Base-by-base conservation (phyloP, 208 protist species). In the Acanthamoeba healyi region DNA sequence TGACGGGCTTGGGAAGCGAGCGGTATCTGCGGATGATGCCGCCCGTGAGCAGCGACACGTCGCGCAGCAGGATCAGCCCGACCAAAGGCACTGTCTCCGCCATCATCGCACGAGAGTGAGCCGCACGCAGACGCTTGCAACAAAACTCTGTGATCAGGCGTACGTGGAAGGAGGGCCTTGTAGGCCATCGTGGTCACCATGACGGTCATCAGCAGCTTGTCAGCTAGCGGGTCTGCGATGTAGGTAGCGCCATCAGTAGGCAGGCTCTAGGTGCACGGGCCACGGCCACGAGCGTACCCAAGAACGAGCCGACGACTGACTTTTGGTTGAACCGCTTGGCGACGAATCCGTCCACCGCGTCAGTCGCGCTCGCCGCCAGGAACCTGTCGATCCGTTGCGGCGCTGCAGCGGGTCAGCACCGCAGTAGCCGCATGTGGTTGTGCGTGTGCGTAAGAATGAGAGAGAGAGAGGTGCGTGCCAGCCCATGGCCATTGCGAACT, bases 131-230 rank as follows among this genome's bases (percentile, higher is more conserved):
- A 10, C 17, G 46, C 46, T 15, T 19, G 46, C 4, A 10, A 51
- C 46, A 51, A 51, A 12, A 15, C 0, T 19, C 46, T 32, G 7
- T 4, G 51, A 58, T 58, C 51, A 9, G 7, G 29, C 58, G 58
- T 65, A 65, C 58, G 1, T 34, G 58, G 58, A 22, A 65, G 58
- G 29, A 65, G 58, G 58, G 58, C 58, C 58, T 65, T 65, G 58
- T 65, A 65, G n/a, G 58, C 58, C 58, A 65, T 65, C 14, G 58
- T 65, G n/a, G 58, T 65, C 58, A 65, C 58, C 58, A 65, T 65
- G 58, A 65, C 29, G 7, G 58, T 65, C 58, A 65, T 65, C 58
- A 65, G 19, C 58, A 65, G 19, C n/a, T 65, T 65, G n/a, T 65
- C 58, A 9, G 58, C 58, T 24, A 65, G 58, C n/a, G 58, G 58